Conservation (phyloP, 2,329 filamentous ascomycete species). For the Uncinocarpus reesii region DNA sequence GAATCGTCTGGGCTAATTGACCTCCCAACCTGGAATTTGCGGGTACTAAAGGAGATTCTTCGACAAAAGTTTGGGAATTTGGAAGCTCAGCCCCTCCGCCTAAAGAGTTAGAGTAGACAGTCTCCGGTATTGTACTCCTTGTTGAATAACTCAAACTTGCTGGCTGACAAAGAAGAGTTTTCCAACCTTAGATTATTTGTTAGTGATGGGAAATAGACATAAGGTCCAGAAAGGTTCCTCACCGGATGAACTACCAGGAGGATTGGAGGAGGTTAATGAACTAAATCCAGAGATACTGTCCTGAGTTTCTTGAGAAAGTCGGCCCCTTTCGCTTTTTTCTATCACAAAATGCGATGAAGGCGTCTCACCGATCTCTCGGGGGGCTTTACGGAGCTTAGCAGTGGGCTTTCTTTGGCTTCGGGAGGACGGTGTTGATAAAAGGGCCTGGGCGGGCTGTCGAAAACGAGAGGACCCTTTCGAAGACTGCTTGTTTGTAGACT, state of each 20-base stretch:
- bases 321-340: neutral
- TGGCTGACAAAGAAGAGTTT: neutral
- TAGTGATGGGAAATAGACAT: conserved; percentile 1
- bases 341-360: conserved; percentile 8
- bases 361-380: conserved; percentile 13
- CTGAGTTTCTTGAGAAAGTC: neutral
- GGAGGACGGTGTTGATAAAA: neutral
- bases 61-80: neutral
- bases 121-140: conserved; percentile 4
- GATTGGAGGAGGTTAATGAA: neutral
- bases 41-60: neutral
- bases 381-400: neutral
- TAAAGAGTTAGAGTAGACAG: neutral
- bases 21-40: neutral
- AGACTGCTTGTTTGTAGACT: neutral
- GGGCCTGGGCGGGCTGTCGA: neutral
- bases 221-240: too few species aligned
- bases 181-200: neutral
- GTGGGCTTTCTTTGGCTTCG: neutral
- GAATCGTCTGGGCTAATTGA: neutral
- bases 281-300: neutral
- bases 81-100: neutral
- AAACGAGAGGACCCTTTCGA: neutral
- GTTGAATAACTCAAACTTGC: neutral
- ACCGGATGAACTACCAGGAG: neutral